Evolutionary conservation across 1,284 basidiomycete species (phyloP).

Genomic region (Tremellales sp.): DNA sequence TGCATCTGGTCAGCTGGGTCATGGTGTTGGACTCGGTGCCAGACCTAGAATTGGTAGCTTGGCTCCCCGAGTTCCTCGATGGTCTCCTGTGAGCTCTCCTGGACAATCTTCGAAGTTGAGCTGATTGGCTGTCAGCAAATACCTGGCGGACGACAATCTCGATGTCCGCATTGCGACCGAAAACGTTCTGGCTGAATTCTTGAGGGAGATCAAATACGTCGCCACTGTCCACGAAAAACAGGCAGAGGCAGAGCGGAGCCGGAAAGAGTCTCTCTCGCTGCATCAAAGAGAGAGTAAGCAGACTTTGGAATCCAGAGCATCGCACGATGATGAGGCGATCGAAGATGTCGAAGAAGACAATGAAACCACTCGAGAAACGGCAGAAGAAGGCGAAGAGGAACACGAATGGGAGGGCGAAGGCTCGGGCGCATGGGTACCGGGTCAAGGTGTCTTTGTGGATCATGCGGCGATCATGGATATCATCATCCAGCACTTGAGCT

Average conservation of each 20-base stretch:
- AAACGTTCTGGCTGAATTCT: constrained; percentile 84
- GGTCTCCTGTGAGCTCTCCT: constrained; percentile 70
- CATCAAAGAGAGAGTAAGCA: constrained; percentile 38
- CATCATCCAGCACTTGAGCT: constrained; percentile 81
- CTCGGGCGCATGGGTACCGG: constrained; percentile 74
- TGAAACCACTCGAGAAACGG: not conserved
- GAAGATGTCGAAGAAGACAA: constrained; percentile 28
- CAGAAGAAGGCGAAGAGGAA: constrained; percentile 13
- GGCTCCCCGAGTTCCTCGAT: constrained; percentile 91
- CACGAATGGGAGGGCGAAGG: constrained; percentile 45
- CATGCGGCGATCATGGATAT: constrained; percentile 92
- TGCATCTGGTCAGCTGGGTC: constrained; percentile 96
- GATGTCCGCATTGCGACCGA: constrained; percentile 92
- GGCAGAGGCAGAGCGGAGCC: constrained; percentile 19
- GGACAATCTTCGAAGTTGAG: not conserved
- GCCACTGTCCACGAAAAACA: constrained; percentile 61
- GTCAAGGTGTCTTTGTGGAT: constrained; percentile 87
- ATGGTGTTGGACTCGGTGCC: constrained; percentile 94
- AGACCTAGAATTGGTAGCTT: constrained; percentile 89
- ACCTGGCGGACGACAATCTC: constrained; percentile 89
- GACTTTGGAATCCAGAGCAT: constrained; percentile 49
- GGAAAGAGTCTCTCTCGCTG: constrained; percentile 14
- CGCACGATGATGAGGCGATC: constrained; percentile 30
- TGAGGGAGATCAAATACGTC: constrained; percentile 86
- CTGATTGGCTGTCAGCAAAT: constrained; percentile 60